Percentiles rank a stretch among this genome's conserved stretches.
Conservation (phyloP, 75 land plant species). For the Cryptomeria japonica region DNA sequence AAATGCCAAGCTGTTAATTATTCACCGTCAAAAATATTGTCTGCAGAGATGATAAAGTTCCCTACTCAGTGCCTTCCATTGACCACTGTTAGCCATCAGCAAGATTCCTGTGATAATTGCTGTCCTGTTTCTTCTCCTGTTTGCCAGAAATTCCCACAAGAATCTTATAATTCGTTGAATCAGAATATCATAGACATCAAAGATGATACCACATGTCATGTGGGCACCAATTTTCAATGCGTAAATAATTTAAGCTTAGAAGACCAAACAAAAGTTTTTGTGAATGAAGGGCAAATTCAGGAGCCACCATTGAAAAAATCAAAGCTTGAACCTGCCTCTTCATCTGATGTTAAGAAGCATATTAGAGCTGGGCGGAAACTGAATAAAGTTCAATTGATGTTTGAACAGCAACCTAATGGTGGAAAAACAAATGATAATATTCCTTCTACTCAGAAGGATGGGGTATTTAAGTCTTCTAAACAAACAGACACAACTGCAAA, state of each 20-base stretch:
- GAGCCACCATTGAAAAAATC: slow-evolving; percentile 57
- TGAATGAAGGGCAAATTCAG: slow-evolving; percentile 25
- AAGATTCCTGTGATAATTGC: slow-evolving; percentile 39
- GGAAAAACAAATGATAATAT: neutral
- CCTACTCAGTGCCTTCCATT: slow-evolving; percentile 51
- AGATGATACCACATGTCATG: slow-evolving; percentile 16
- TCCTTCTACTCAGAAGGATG: neutral
- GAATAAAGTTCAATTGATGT: neutral
- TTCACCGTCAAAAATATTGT: slow-evolving; percentile 51
- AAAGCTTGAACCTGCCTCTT: slow-evolving; percentile 50
- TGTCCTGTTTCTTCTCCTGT: slow-evolving; percentile 89
- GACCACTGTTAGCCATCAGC: slow-evolving; percentile 52
- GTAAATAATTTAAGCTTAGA: slow-evolving; percentile 19
- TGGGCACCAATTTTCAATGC: slow-evolving; percentile 19
- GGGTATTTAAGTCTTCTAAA: slow-evolving; percentile 1
- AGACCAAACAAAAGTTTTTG: slow-evolving; percentile 10
- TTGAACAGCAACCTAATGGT: slow-evolving; percentile 15
- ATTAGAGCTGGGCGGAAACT: slow-evolving; percentile 9
- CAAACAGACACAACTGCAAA: slow-evolving; percentile 32
- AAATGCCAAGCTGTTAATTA: slow-evolving; percentile 59
- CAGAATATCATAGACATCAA: neutral
- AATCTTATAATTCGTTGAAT: slow-evolving; percentile 9
- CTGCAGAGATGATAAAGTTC: slow-evolving; percentile 59
- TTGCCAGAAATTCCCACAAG: slow-evolving; percentile 20
- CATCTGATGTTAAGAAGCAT: slow-evolving; percentile 9